These are phyloP conservation scores for Orbilia quercus DNA, from an alignment of 2,329 filamentous ascomycete species.

Conservation along the genomic window DNA sequence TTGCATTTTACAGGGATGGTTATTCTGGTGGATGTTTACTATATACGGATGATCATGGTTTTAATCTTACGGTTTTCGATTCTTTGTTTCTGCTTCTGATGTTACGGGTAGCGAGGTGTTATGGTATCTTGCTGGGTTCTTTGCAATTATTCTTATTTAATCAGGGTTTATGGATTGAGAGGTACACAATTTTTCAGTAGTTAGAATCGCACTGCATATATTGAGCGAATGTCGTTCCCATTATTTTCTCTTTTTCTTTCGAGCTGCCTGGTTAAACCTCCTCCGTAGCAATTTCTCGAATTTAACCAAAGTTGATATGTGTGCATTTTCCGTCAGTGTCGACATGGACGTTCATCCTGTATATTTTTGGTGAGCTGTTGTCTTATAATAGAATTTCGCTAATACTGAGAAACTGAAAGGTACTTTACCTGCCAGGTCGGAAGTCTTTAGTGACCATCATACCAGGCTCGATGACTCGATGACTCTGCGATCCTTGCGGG, in stretches of 20 bases:
- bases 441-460: slow-evolving; percentile 58
- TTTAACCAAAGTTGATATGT: slow-evolving; percentile 57
- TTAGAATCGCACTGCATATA: too few relatives aligned
- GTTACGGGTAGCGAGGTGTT: slow-evolving; percentile 47
- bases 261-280: too few relatives aligned
- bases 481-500: slow-evolving; percentile 49
- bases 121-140: slow-evolving; percentile 9
- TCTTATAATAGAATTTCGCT: too few relatives aligned
- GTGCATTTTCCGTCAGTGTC: slow-evolving; percentile 57
- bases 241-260: slow-evolving; percentile 1
- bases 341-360: slow-evolving; percentile 60
- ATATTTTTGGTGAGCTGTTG: not conserved
- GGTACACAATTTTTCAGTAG: not conserved
- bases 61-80: not conserved
- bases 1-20: not conserved
- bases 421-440: slow-evolving; percentile 57
- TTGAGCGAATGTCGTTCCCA: not conserved
- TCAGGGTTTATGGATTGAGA: not conserved
- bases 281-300: too few relatives aligned
- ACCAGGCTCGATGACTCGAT: slow-evolving; percentile 57
- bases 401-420: too few relatives aligned
- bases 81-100: slow-evolving; percentile 15
- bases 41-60: not conserved
- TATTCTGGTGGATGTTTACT: not conserved
- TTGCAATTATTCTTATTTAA: slow-evolving; percentile 3